Evolutionary conservation across 2,329 filamentous ascomycete genomes (phyloP).

Genomic region (Claviceps fusiformis): DNA sequence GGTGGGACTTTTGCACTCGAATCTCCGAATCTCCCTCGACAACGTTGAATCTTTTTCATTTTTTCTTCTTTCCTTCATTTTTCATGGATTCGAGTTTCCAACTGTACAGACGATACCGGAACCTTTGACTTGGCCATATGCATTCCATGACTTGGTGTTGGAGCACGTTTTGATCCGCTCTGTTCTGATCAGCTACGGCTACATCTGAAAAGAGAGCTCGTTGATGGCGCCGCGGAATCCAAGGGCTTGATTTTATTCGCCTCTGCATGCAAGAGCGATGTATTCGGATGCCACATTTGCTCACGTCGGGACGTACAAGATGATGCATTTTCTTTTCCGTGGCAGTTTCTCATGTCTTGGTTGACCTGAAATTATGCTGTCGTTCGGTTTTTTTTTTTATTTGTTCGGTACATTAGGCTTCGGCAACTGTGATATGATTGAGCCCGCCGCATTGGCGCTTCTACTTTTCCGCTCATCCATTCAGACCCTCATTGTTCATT

Average conservation of each 20-base stretch:
- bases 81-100: background rate
- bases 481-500: background rate
- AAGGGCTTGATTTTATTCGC: background rate
- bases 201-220: background rate
- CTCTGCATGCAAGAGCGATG: background rate
- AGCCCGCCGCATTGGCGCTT: background rate
- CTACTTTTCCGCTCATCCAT: background rate
- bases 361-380: background rate
- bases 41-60: background rate
- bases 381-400: background rate
- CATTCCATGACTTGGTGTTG: background rate
- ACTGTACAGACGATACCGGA: background rate
- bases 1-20: background rate
- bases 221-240: background rate
- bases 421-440: background rate
- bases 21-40: background rate
- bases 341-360: background rate
- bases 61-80: background rate
- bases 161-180: background rate
- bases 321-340: background rate
- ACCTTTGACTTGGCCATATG: background rate
- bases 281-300: background rate
- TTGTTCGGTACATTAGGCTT: background rate
- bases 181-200: background rate
- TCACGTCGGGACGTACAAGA: background rate